These are phyloP conservation scores for Fusarium chuoi DNA, from an alignment of 2,329 filamentous ascomycete species.

Conservation along the genomic window DNA sequence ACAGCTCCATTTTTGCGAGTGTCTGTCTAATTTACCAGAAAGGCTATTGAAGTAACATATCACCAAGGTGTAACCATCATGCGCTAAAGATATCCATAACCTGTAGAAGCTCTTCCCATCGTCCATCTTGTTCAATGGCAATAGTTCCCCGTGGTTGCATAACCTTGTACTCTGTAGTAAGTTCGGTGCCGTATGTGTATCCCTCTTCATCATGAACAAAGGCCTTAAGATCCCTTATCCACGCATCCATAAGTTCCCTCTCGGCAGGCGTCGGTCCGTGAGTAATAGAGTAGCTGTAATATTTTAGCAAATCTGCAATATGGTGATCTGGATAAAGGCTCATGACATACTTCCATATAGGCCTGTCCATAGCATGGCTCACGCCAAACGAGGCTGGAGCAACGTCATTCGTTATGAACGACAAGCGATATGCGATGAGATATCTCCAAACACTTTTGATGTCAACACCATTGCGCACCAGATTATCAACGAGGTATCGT, in stretches of 20 bases:
- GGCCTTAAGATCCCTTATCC: not conserved
- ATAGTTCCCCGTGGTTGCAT: slow-evolving; percentile 6
- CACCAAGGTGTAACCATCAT: not conserved
- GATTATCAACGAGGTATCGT: slow-evolving; percentile 3
- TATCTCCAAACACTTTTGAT: slow-evolving; percentile 10
- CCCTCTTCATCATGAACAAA: slow-evolving; percentile 2
- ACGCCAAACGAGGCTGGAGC: slow-evolving; percentile 9
- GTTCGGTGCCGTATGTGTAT: not conserved
- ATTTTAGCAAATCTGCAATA: not conserved
- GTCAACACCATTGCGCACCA: slow-evolving; percentile 1
- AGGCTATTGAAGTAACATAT: not conserved
- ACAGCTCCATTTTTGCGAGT: not conserved
- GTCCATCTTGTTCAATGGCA: not conserved
- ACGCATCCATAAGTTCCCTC: not conserved
- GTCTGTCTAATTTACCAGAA: not conserved
- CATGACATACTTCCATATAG: slow-evolving; percentile 9
- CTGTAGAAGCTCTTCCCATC: slow-evolving; percentile 10
- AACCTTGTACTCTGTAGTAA: slow-evolving; percentile 1
- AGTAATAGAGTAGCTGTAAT: not conserved
- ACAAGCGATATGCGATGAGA: slow-evolving; percentile 2
- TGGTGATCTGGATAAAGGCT: accelerated
- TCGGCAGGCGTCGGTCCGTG: not conserved
- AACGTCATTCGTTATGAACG: not conserved
- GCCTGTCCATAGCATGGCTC: slow-evolving; percentile 15
- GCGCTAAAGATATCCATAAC: slow-evolving; percentile 11